Percentiles rank a stretch among this genome's conserved stretches.
Evolutionary conservation across 768 basidiomycete species (phyloP).

Genomic region (Imleria badia): DNA sequence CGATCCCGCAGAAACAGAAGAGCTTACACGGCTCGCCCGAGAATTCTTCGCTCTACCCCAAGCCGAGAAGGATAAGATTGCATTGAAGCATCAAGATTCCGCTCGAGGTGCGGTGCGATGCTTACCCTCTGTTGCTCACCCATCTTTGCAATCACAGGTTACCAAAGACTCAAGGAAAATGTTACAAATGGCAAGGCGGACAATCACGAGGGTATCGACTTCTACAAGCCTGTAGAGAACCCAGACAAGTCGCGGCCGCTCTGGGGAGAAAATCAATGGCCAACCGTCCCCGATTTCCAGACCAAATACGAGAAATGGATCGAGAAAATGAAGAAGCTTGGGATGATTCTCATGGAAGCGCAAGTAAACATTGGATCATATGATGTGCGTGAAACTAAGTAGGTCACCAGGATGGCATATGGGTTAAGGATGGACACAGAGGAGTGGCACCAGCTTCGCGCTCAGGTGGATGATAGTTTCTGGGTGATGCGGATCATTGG

Average conservation of each 20-base stretch:
- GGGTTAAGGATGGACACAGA: constrained; percentile 71
- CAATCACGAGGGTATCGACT: constrained; percentile 82
- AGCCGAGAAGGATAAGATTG: constrained; percentile 76
- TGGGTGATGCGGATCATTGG: constrained; percentile 90
- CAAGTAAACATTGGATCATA: constrained; percentile 35
- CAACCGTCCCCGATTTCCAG: constrained; percentile 53
- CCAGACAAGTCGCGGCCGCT: constrained; percentile 70
- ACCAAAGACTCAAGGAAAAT: constrained; percentile 78
- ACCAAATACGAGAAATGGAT: constrained; percentile 73
- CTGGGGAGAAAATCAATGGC: constrained; percentile 91
- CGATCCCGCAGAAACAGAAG: constrained; percentile 57
- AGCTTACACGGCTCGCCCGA: constrained; percentile 61
- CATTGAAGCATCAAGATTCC: constrained; percentile 64
- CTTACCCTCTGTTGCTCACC: background rate
- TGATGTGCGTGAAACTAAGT: background rate
- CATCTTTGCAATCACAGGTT: constrained; percentile 50
- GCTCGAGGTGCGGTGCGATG: constrained; percentile 60
- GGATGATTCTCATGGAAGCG: constrained; percentile 85
- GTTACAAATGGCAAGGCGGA: constrained; percentile 84
- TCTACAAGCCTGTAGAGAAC: constrained; percentile 69
- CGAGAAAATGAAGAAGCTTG: constrained; percentile 82
- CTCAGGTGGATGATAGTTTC: constrained; percentile 78
- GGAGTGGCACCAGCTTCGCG: constrained; percentile 70
- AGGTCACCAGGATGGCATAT: constrained; percentile 63
- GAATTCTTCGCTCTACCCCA: constrained; percentile 74